Evolutionary conservation across 495 filamentous ascomycete species (phyloP).

Genomic region (Staphylotrichum tortipilum): DNA sequence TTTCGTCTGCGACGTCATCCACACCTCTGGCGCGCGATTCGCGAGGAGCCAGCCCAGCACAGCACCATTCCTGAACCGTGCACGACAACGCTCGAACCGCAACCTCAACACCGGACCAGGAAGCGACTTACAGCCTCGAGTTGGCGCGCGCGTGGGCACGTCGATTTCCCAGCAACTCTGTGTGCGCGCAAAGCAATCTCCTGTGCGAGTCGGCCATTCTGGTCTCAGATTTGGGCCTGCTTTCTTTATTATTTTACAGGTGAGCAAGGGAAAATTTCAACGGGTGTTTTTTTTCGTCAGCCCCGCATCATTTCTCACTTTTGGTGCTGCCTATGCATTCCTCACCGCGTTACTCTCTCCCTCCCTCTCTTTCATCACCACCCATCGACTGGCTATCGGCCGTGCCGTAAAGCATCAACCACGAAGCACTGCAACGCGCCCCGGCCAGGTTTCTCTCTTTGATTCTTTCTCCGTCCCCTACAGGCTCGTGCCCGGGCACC

Average conservation of each 20-base stretch:
- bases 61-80: conserved; percentile 9
- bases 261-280: conserved; percentile 9
- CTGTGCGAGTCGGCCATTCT: neutral
- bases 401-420: no score
- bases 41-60: neutral
- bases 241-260: conserved; percentile 1
- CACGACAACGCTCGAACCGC: conserved; percentile 2
- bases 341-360: no score
- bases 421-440: neutral
- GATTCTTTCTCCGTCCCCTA: neutral
- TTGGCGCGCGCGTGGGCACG: no score
- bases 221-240: neutral
- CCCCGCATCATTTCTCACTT: conserved; percentile 1
- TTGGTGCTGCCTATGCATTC: neutral
- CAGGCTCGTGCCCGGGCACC: no score
- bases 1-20: conserved; percentile 2
- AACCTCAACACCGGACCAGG: neutral
- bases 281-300: neutral
- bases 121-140: neutral
- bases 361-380: conserved; percentile 3
- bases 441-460: neutral
- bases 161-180: no score
- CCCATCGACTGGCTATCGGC: neutral
- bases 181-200: no score
- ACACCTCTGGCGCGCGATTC: neutral